These are phyloP conservation scores for Xylariaceae sp. DNA, from an alignment of 2,329 filamentous ascomycete species.

Conservation along the genomic window DNA sequence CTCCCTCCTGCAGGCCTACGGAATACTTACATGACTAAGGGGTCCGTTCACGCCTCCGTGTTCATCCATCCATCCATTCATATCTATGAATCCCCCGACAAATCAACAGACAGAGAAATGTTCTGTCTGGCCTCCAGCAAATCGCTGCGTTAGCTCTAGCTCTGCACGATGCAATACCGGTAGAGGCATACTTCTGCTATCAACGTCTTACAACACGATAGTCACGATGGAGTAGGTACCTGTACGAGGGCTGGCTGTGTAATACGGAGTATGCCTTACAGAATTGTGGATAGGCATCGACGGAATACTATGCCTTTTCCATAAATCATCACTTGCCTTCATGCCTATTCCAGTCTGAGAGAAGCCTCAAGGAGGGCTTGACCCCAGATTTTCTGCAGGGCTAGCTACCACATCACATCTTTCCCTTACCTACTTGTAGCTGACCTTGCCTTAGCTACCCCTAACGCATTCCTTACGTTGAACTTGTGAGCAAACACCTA, in stretches of 20 bases:
- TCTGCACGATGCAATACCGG: not conserved
- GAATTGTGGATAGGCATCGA: not conserved
- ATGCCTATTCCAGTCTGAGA: slow-evolving; percentile 24
- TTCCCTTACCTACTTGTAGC: not conserved
- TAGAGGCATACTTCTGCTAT: not conserved
- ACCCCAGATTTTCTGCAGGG: slow-evolving; percentile 8
- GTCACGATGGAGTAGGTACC: no score
- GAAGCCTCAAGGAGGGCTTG: not conserved
- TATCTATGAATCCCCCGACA: not conserved
- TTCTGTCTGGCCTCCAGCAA: not conserved
- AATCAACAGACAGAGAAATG: not conserved
- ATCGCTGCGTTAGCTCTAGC: not conserved
- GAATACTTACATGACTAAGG: not conserved
- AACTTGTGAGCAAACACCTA: not conserved
- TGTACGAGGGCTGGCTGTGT: not conserved
- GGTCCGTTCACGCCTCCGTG: not conserved
- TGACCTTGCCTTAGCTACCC: not conserved
- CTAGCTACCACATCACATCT: slow-evolving; percentile 5
- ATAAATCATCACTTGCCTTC: slow-evolving; percentile 14
- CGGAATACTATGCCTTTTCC: no score
- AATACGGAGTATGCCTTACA: not conserved
- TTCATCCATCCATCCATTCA: not conserved
- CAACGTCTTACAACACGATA: not conserved
- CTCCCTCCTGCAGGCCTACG: not conserved
- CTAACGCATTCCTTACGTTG: slow-evolving; percentile 12